Conservation (phyloP, 441 rosid genomes). For the Mallotus japonicus region DNA sequence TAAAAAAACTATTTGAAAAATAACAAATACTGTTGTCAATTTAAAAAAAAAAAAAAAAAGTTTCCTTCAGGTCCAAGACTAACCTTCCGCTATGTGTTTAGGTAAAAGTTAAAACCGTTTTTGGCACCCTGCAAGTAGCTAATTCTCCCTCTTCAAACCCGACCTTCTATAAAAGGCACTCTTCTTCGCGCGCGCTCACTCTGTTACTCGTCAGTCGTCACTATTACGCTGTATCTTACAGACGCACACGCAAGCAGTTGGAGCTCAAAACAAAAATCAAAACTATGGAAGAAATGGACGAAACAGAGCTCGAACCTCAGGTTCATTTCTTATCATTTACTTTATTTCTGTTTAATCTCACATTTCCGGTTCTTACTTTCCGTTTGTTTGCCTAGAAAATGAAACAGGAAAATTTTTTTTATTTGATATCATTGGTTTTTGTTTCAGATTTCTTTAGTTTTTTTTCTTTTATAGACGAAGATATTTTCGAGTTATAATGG, state of each 20-base stretch:
- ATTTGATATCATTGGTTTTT: too few relatives aligned
- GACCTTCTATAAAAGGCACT: neutral
- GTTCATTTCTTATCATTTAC: slow-evolving; percentile 26
- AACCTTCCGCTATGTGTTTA: neutral
- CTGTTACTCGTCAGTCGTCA: too few relatives aligned
- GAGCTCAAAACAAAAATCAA: neutral
- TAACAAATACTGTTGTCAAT: too few relatives aligned
- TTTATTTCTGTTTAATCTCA: slow-evolving; percentile 6
- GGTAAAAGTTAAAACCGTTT: neutral
- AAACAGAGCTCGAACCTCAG: slow-evolving; percentile 62
- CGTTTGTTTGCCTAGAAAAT: slow-evolving; percentile 35
- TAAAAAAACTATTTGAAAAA: too few relatives aligned
- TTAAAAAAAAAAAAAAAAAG: too few relatives aligned
- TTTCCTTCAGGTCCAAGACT: neutral
- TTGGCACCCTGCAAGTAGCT: neutral
- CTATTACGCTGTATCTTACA: neutral
- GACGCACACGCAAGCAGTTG: neutral
- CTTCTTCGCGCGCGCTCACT: neutral
- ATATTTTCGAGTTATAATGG: too few relatives aligned
- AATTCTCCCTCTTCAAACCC: neutral
- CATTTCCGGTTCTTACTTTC: neutral
- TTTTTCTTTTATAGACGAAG: too few relatives aligned
- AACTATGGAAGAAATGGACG: slow-evolving; percentile 59
- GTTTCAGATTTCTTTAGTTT: too few relatives aligned
- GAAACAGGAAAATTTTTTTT: too few relatives aligned